Base-by-base conservation (phyloP, 2,329 filamentous ascomycete genomes). In the Davidsoniella australis region DNA sequence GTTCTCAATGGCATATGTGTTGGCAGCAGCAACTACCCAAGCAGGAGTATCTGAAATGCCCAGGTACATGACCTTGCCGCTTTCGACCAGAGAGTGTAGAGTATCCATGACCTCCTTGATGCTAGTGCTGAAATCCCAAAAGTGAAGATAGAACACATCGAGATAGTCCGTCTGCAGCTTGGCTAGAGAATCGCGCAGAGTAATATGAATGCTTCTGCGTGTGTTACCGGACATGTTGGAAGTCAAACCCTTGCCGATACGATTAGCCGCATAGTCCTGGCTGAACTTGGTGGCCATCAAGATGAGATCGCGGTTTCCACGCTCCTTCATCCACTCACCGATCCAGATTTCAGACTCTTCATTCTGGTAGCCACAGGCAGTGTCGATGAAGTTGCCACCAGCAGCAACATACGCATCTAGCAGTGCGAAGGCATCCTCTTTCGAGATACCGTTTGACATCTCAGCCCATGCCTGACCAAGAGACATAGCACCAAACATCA, bases 351-450 rank as follows among this genome's bases (percentile, higher is more conserved):
- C 75, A 0, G 73, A 77, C 56, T 79, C 62, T 47, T 72, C 74
- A 52, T 69, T 56, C 56, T 78, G 71, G 60, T 79, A 80, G 55
- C 66, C 67, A 62, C 71, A 75, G 56, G 72, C 62, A 0, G 76
- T 81, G 60, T 83, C 79, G 58, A 82, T 78, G 60, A 82, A 80
- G 63, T 82, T 82, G 12, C 79, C 78, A 3, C 78, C 78, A 0
- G 68, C 63, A 14, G 66, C 65, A 47, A 64, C 68, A 61, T 69
- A 81, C 50, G 66, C 68, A 55, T 80, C 76, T 1, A 81, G 65
- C 4, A 82, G 66, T 45, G 68, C 65, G 57, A 78, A 78, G 0
- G 70, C 62, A 9, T 65, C 58, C 26, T 72, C 67, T 57, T 79
- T 76, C 57, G 65, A 63, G 62, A 73, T 72, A 47, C 66, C 66